Base-by-base conservation (phyloP, 225 moss, liverwort and hornwort genomes). In the Sphagnum contortum region DNA sequence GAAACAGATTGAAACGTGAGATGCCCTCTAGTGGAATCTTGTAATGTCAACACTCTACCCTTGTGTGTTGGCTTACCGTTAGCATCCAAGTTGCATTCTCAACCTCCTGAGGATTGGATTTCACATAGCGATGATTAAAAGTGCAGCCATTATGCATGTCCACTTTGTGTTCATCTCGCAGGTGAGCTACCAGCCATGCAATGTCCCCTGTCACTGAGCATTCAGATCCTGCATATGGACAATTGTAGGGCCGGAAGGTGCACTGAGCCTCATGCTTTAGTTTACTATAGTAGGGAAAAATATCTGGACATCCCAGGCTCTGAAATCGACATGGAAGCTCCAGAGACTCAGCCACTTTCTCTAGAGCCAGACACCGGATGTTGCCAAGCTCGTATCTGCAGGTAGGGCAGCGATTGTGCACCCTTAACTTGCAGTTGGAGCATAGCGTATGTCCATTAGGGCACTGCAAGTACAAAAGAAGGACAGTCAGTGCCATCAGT, bases 71-170 rank as follows among this genome's bases (percentile, higher is more conserved):
- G 29, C 76, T 84, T 71, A 98, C 96, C 88, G 96, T 98, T 63
- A 98, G 62, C 96, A 98, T 98, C 96, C 96, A 98, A 48, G 96
- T 98, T 13, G 96, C 96, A 71, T 98, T 98, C 71, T 98, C 96
- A 63, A 98, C 96, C 75, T 98, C 96, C 72, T 98, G 96, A 5
- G 96, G 96, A 75, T 98, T 98, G 52, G 96, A 93, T 65, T 98
- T 98, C 70, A 98, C 96, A 66, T 98, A 98, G 75, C 96, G 96
- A 74, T 98, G 96, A 75, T 98, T 98, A 73, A 98, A 98, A 60
- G 96, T 92, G 69, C 87, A 89, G 45, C 96, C 96, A 66, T 91
- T 98, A 66, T 98, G 96, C 96, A 98, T 98, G 69, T 98, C 96
- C 69, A 98, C 96, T 76, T 98, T 98, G 72, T 98, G 96, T 67